These are phyloP conservation scores for Bacidia rubella DNA, from an alignment of 495 filamentous ascomycete species.

Conservation along the genomic window DNA sequence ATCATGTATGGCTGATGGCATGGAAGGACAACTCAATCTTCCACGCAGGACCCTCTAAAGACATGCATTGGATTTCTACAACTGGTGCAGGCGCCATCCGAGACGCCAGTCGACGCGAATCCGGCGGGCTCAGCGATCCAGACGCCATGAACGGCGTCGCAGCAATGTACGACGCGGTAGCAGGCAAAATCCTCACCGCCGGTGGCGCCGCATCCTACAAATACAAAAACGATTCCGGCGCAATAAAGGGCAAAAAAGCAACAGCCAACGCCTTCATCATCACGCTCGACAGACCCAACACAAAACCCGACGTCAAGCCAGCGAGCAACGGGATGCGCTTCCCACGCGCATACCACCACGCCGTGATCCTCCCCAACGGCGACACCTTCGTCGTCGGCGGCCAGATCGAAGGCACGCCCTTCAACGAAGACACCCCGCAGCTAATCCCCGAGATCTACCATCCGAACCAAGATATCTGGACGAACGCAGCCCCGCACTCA, in stretches of 20 bases:
- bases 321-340: slow-evolving; percentile 25
- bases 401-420: slow-evolving; percentile 20
- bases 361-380: slow-evolving; percentile 14
- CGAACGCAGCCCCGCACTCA: slow-evolving; percentile 19
- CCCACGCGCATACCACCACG: slow-evolving; percentile 9
- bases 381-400: slow-evolving; percentile 14
- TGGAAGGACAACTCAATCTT: slow-evolving; percentile 40
- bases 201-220: slow-evolving; percentile 31
- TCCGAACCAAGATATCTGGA: slow-evolving; percentile 1
- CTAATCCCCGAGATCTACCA: slow-evolving; percentile 7
- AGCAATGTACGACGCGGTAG: slow-evolving; percentile 40
- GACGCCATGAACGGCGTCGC: slow-evolving; percentile 38
- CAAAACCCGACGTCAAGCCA: slow-evolving; percentile 15
- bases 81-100: slow-evolving; percentile 23
- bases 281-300: slow-evolving; percentile 23
- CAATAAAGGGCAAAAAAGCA: slow-evolving; percentile 12
- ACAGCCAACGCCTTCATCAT: slow-evolving; percentile 27
- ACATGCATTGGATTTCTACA: slow-evolving; percentile 43
- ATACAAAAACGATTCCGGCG: slow-evolving; percentile 8
- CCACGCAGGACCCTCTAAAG: slow-evolving; percentile 39
- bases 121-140: slow-evolving; percentile 5
- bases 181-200: slow-evolving; percentile 31
- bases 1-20: slow-evolving; percentile 44
- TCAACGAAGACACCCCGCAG: slow-evolving; percentile 23
- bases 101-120: slow-evolving; percentile 19